phyloP scores from a whole-genome alignment of 2,329 filamentous ascomycete genomes.

The Akanthomyces dipterigenus region DNA sequence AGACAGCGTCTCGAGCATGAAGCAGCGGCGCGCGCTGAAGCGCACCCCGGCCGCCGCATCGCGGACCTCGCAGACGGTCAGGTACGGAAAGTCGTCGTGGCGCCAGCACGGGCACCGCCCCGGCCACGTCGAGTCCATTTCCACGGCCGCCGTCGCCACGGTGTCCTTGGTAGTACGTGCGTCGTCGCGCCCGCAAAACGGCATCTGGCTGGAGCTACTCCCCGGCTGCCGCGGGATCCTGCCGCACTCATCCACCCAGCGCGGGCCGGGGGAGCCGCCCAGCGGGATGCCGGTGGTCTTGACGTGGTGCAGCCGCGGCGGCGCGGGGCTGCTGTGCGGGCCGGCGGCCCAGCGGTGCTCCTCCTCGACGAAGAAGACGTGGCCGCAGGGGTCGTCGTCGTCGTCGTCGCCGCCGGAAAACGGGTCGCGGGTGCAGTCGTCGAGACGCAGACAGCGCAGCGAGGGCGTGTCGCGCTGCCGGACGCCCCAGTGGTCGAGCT shows the following conservation, averaged over 20 bases:
- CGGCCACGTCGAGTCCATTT: slow-evolving; percentile 16
- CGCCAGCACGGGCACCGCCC: slow-evolving; percentile 44
- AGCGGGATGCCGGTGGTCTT: slow-evolving; percentile 49
- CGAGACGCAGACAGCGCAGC: slow-evolving; percentile 44
- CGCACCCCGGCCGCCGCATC: slow-evolving; percentile 39
- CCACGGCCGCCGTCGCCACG: neutral
- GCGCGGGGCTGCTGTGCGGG: slow-evolving; percentile 33
- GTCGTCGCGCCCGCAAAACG: slow-evolving; percentile 34
- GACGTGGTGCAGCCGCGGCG: slow-evolving; percentile 38
- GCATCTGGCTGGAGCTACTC: slow-evolving; percentile 21
- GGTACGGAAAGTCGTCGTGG: slow-evolving; percentile 46
- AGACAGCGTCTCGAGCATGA: slow-evolving; percentile 40
- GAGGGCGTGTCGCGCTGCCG: slow-evolving; percentile 45
- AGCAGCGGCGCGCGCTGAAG: slow-evolving; percentile 39
- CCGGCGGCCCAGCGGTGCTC: slow-evolving; percentile 44
- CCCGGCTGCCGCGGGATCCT: neutral
- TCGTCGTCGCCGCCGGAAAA: slow-evolving; percentile 14
- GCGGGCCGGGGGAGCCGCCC: slow-evolving; percentile 36
- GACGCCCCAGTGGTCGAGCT: slow-evolving; percentile 46
- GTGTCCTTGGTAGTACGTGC: neutral
- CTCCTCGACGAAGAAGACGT: slow-evolving; percentile 52
- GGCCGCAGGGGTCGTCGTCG: slow-evolving; percentile 21
- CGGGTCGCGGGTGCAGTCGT: slow-evolving; percentile 31
- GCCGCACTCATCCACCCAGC: slow-evolving; percentile 41
- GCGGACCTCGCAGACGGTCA: slow-evolving; percentile 39